Conservation (phyloP, 352 stramenopile species). For the Phytophthora constricta region DNA sequence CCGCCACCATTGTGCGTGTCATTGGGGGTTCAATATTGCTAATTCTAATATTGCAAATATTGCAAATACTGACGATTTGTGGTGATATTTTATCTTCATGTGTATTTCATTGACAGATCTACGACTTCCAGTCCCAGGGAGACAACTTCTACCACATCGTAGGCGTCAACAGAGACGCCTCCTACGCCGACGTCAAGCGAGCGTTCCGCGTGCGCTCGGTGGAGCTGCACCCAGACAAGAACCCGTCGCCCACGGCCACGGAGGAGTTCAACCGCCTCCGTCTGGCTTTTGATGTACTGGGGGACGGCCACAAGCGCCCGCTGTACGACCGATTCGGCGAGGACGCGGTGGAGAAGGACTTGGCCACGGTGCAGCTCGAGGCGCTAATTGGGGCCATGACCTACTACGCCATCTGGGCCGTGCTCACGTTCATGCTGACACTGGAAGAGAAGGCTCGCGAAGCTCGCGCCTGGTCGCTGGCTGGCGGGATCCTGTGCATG, state of each 20-base stretch:
- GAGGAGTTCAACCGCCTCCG: conserved; percentile 95
- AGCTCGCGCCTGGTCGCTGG: conserved; percentile 94
- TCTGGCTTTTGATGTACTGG: conserved; percentile 94
- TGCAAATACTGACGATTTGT: neutral
- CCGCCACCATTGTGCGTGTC: conserved; percentile 91
- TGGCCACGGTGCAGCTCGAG: conserved; percentile 89
- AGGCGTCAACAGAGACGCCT: conserved; percentile 88
- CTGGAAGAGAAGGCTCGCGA: conserved; percentile 90
- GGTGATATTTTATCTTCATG: neutral
- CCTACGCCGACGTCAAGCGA: conserved; percentile 95
- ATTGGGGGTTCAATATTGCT: neutral
- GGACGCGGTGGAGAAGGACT: conserved; percentile 87
- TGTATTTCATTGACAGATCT: too few relatives aligned
- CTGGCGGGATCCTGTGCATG: conserved; percentile 93
- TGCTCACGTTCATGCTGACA: conserved; percentile 96
- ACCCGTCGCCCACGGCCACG: conserved; percentile 90
- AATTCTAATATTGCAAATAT: neutral
- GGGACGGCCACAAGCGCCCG: conserved; percentile 92
- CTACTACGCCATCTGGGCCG: conserved; percentile 96
- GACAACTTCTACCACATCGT: conserved; percentile 96
- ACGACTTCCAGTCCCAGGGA: conserved; percentile 91
- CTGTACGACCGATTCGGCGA: conserved; percentile 98
- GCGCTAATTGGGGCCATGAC: conserved; percentile 92
- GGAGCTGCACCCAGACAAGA: conserved; percentile 98
- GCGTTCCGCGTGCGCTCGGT: conserved; percentile 96